phyloP scores from a whole-genome alignment of 495 filamentous ascomycete genomes.

The Neurospora tetraspora region DNA sequence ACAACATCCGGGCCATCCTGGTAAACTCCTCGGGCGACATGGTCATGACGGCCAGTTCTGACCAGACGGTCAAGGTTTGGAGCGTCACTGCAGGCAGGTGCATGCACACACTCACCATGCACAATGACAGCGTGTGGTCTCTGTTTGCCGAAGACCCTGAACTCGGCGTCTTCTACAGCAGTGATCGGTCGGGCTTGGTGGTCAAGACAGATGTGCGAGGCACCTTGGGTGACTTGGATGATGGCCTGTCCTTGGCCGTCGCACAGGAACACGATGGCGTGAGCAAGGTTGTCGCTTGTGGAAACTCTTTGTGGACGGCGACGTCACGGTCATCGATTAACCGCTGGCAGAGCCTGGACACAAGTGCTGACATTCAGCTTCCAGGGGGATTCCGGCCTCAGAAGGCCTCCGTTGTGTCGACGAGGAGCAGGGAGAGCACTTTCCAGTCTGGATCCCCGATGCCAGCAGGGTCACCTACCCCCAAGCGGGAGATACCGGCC shows the following conservation, averaged over 20 bases:
- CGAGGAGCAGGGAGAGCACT: conserved; percentile 19
- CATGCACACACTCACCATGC: conserved; percentile 97
- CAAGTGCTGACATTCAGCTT: conserved; percentile 42
- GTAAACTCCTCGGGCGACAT: conserved; percentile 82
- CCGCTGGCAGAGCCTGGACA: conserved; percentile 84
- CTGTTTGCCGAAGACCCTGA: conserved; percentile 80
- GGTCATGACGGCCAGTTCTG: conserved; percentile 89
- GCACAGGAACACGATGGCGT: conserved; percentile 88
- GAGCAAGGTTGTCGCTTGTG: conserved; percentile 69
- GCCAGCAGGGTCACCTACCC: conserved; percentile 11
- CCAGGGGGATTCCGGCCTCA: conserved; percentile 46
- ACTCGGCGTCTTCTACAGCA: conserved; percentile 85
- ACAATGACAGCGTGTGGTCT: conserved; percentile 96
- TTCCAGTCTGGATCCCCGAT: conserved; percentile 3
- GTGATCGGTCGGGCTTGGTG: conserved; percentile 80
- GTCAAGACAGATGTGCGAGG: conserved; percentile 86
- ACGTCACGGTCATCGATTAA: conserved; percentile 93
- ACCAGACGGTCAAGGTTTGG: conserved; percentile 97
- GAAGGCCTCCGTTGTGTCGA: conserved; percentile 39
- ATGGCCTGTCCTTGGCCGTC: conserved; percentile 79
- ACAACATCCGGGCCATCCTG: conserved; percentile 84
- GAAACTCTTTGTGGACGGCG: conserved; percentile 85
- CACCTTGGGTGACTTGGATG: conserved; percentile 64
- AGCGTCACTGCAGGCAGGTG: conserved; percentile 88
- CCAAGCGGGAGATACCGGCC: conserved; percentile 59